A percentile compares a stretch with the other conserved stretches of the same genome.
Conservation (phyloP, 148 eudicot genomes). For the Salicornia ramosissima region DNA sequence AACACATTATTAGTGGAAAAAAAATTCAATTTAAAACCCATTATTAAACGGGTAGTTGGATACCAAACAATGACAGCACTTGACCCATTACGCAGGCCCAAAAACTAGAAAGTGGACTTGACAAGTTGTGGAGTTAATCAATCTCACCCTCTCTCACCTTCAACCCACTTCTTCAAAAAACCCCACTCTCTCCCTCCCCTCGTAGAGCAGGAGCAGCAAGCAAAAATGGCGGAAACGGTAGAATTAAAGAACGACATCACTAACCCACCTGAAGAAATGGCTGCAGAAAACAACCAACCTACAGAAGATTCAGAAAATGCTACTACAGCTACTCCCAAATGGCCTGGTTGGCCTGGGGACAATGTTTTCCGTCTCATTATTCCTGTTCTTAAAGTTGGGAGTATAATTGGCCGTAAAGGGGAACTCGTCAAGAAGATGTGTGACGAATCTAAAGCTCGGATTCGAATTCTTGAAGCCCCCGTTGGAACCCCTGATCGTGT, state of each 20-base stretch:
- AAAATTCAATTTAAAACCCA: too few species aligned
- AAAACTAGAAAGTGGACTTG: background rate
- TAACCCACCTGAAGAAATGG: conserved; percentile 3
- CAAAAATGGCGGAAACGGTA: conserved; percentile 20
- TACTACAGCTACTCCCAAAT: conserved; percentile 25
- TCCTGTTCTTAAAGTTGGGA: conserved; percentile 58
- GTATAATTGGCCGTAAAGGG: conserved; percentile 73
- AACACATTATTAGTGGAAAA: too few species aligned
- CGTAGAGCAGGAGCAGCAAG: background rate
- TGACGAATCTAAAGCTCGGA: conserved; percentile 59
- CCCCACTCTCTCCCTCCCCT: conserved; percentile 1
- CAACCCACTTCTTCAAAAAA: background rate
- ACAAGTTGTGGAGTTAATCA: background rate
- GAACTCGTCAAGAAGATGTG: conserved; percentile 61
- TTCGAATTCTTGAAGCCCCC: conserved; percentile 55
- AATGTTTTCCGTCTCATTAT: conserved; percentile 56
- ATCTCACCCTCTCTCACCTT: background rate
- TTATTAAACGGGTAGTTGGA: too few species aligned
- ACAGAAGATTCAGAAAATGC: conserved; percentile 7
- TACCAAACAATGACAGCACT: too few species aligned
- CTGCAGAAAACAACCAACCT: background rate
- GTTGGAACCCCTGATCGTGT: conserved; percentile 31
- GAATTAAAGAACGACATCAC: background rate
- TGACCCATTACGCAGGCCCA: too few species aligned
- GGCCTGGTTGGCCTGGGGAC: conserved; percentile 87